A percentile compares a stretch with the other conserved stretches of the same genome.
Conservation (phyloP, 139 green algal genomes). For the Medakamo hakoo region DNA sequence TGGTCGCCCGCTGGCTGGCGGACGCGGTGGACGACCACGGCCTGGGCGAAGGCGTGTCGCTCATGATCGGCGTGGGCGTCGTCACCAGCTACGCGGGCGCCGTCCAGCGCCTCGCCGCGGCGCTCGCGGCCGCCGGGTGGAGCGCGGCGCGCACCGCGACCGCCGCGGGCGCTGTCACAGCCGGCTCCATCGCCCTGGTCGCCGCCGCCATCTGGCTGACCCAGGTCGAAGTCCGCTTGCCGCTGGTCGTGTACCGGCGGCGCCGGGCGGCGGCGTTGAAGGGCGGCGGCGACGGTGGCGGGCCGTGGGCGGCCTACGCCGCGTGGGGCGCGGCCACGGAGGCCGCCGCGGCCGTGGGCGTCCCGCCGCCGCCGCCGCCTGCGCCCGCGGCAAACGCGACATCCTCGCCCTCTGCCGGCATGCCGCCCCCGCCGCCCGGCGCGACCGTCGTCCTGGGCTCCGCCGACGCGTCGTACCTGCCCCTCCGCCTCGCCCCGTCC, state of each 20-base stretch:
- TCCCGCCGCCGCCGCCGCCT: too few relatives aligned
- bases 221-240: conserved; percentile 1
- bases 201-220: background rate
- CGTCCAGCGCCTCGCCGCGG: background rate
- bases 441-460: too few relatives aligned
- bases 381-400: too few relatives aligned
- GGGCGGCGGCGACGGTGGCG: background rate
- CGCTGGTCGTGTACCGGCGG: conserved; percentile 10
- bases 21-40: conserved; percentile 3
- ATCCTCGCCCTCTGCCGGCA: too few relatives aligned
- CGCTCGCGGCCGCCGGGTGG: background rate
- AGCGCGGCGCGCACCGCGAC: background rate
- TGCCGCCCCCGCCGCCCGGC: too few relatives aligned
- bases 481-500: conserved; percentile 5
- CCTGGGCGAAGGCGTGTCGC: conserved; percentile 10
- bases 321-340: too few relatives aligned
- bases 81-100: background rate
- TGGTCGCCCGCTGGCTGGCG: conserved; percentile 1
- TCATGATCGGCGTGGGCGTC: conserved; percentile 8
- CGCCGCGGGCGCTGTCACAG: too few relatives aligned
- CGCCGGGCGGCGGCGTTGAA: background rate
- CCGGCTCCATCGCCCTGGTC: conserved; percentile 2
- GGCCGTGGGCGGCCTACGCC: too few relatives aligned
- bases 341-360: too few relatives aligned
- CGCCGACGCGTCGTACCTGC: conserved; percentile 5